phyloP scores from a whole-genome alignment of 371 early-diverging fungal genomes.

The Sporodiniella umbellata region DNA sequence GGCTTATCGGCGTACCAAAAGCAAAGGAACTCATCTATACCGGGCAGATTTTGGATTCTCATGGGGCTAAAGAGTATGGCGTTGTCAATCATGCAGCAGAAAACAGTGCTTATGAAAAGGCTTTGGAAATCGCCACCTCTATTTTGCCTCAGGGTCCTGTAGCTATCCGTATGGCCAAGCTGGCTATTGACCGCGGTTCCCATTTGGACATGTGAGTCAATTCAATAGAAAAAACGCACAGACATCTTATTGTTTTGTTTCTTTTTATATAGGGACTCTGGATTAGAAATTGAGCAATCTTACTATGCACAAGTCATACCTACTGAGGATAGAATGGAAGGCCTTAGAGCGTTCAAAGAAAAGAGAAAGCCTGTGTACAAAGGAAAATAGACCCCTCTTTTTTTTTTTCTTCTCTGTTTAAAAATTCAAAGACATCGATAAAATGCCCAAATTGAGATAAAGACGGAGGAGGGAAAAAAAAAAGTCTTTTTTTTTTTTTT shows the following conservation, averaged over 20 bases:
- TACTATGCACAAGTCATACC: slow-evolving; percentile 95
- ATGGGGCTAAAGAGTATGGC: slow-evolving; percentile 68
- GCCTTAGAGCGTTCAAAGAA: slow-evolving; percentile 57
- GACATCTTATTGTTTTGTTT: background rate
- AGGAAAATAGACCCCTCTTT: slow-evolving; percentile 51
- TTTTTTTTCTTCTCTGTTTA: too few species aligned
- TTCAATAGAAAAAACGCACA: background rate
- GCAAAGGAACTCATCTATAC: slow-evolving; percentile 95
- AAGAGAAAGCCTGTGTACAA: slow-evolving; percentile 66
- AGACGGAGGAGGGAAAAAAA: background rate
- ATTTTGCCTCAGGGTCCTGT: slow-evolving; percentile 89
- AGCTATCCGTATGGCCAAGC: slow-evolving; percentile 86
- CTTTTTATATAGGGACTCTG: slow-evolving; percentile 59
- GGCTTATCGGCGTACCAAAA: slow-evolving; percentile 82
- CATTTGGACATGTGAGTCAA: slow-evolving; percentile 76
- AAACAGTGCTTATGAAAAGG: slow-evolving; percentile 66
- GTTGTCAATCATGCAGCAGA: slow-evolving; percentile 78
- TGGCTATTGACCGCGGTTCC: slow-evolving; percentile 79
- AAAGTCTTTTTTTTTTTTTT: background rate
- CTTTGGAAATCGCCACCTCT: slow-evolving; percentile 75
- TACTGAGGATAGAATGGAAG: slow-evolving; percentile 94
- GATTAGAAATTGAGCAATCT: slow-evolving; percentile 89
- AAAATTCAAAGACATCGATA: too few species aligned
- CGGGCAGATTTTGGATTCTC: slow-evolving; percentile 62
- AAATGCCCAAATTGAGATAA: background rate